These are phyloP conservation scores for Suillus brevipes DNA, from an alignment of 768 basidiomycete genomes.

Conservation along the genomic window DNA sequence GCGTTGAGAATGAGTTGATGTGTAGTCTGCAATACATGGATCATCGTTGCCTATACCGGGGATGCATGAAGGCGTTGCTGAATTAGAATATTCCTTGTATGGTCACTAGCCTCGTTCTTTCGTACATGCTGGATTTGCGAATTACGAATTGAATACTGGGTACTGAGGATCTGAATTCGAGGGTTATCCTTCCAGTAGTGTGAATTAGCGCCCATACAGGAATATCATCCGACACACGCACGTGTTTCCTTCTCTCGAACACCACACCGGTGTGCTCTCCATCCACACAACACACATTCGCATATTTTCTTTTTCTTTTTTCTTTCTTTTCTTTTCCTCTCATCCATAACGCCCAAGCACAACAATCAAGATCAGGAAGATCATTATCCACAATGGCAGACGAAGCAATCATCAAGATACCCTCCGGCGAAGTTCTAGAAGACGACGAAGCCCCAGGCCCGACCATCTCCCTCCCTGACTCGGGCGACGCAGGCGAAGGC, in stretches of 20 bases:
- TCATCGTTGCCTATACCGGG: background rate
- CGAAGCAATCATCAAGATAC: constrained; percentile 13
- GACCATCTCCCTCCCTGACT: constrained; percentile 68
- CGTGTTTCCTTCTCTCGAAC: constrained; percentile 4
- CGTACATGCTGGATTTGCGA: background rate
- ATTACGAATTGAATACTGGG: background rate
- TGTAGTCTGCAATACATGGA: background rate
- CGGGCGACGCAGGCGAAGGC: constrained; percentile 75
- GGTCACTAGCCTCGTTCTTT: background rate
- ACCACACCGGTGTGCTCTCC: background rate
- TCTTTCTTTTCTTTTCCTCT: background rate
- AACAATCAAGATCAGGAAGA: background rate
- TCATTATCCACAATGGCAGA: constrained; percentile 20
- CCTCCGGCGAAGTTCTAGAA: constrained; percentile 12
- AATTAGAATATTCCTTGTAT: background rate
- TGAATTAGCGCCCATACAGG: background rate
- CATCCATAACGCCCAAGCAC: background rate
- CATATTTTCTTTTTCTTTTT: constrained; percentile 8
- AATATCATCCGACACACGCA: background rate
- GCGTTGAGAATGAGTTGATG: background rate
- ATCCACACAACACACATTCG: background rate
- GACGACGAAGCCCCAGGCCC: constrained; percentile 56
- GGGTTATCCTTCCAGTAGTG: background rate
- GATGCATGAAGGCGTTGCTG: background rate
- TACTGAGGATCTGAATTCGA: background rate